Conservation (phyloP, 2,329 filamentous ascomycete species). For the Ophiostoma australiae region DNA sequence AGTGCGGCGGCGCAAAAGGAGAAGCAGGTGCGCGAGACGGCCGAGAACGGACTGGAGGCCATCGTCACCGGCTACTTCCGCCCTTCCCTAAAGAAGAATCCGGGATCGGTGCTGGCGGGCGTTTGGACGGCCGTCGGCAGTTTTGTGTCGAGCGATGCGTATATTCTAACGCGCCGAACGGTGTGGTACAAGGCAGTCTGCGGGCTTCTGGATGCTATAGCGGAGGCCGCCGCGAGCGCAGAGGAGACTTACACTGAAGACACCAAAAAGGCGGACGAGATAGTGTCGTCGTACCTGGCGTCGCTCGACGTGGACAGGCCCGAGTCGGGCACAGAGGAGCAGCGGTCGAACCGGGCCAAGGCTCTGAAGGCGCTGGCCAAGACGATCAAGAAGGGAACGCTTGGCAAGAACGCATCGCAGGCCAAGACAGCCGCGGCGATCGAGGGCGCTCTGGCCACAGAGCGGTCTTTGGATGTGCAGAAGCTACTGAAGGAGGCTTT, state of each 20-base stretch:
- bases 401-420: conserved; percentile 34
- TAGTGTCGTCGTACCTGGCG: conserved; percentile 40
- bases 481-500: conserved; percentile 31
- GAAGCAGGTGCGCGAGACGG: conserved; percentile 41
- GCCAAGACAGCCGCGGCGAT: conserved; percentile 47
- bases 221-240: conserved; percentile 26
- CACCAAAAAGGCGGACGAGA: conserved; percentile 29
- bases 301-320: conserved; percentile 45
- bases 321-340: conserved; percentile 48
- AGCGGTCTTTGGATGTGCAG: conserved; percentile 36
- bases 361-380: conserved; percentile 42
- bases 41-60: conserved; percentile 48
- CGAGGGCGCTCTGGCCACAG: conserved; percentile 35
- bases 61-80: conserved; percentile 48
- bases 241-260: conserved; percentile 31
- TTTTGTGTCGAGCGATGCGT: conserved; percentile 39
- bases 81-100: conserved; percentile 36
- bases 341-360: conserved; percentile 46
- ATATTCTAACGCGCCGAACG: conserved; percentile 43
- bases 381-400: conserved; percentile 41
- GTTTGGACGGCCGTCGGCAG: conserved; percentile 41
- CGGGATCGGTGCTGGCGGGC: conserved; percentile 38
- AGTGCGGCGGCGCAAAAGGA: conserved; percentile 33
- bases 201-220: conserved; percentile 45
- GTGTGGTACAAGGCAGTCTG: conserved; percentile 49